Evolutionary conservation across 2,329 filamentous ascomycete genomes (phyloP), one percentile per base, ranked within the genome.

Genomic region (Ceratocystis colombiana): DNA sequence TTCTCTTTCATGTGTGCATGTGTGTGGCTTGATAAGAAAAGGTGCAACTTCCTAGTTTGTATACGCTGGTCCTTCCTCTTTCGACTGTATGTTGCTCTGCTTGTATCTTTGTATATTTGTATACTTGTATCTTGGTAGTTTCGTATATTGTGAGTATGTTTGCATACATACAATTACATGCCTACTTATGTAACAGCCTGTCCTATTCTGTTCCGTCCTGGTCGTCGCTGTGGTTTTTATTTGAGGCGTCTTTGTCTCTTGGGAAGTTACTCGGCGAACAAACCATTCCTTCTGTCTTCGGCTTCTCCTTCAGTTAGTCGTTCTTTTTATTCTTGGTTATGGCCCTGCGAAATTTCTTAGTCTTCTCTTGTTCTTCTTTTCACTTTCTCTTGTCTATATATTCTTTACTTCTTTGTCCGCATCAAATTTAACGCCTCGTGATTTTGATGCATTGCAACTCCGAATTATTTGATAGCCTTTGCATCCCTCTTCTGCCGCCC

Each of bases 401-500:
- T 22, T 22, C 25, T 59, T 33, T 59, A 8, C 7, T 17, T 6
- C 28, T 17, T 33, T 17, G 25, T 30, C 28, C 45, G 22, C n/a
- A 28, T 57, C 53, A 17, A 15, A 6, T 17, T 59, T 17, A 30
- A 59, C 53, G 28, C 53, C 25, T 59, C 28, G 17, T 33, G 25
- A 33, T 33, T 59, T 50, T 17, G 53, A 33, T 59, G 53, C 53
- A 59, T 33, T 17, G 53, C 25, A 59, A 59, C 53, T 59, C 53
- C 53, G 5, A 59, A 59, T 25, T 59, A 59, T 59, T 59, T 59
- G 17, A 59, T 59, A 59, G 10, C 15, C 28, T 59, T 33, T 59
- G 15, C 25, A 59, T 33, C 25, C 53, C 33, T 50, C n/a, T 30
- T 59, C 25, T 33, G 53, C 28, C 53, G 25, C 53, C 46, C 17